These are phyloP conservation scores for Sarcodon aspratus DNA, from an alignment of 768 basidiomycete species.

Conservation along the genomic window DNA sequence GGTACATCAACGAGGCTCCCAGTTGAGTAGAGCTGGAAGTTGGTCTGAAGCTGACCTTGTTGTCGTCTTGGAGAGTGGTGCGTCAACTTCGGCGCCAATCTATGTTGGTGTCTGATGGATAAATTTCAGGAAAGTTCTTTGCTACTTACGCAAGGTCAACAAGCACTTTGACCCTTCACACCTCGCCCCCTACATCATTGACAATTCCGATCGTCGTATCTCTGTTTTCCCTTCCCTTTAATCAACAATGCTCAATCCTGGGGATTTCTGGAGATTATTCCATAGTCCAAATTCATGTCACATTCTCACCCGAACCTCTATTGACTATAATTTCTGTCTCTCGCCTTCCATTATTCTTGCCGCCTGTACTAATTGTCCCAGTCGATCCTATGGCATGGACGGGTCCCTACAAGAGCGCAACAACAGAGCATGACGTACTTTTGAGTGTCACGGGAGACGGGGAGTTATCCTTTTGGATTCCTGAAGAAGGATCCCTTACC, in stretches of 20 bases:
- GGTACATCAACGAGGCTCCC: conserved; percentile 33
- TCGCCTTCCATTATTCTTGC: no score
- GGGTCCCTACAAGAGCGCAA: conserved; percentile 4
- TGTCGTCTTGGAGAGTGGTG: conserved; percentile 62
- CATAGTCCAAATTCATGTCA: conserved; percentile 40
- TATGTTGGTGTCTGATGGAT: conserved; percentile 1
- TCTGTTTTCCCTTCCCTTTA: conserved; percentile 47
- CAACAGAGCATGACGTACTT: conserved; percentile 25
- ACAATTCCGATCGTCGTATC: conserved; percentile 40
- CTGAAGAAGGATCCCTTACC: conserved; percentile 22
- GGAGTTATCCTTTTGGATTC: conserved; percentile 81
- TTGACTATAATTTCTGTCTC: no score
- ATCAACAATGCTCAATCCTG: conserved; percentile 28
- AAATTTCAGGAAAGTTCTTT: conserved; percentile 34
- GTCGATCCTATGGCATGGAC: conserved; percentile 89
- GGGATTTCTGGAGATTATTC: conserved; percentile 53
- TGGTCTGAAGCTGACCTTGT: conserved; percentile 52
- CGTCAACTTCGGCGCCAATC: conserved; percentile 7
- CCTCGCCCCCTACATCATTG: conserved; percentile 28
- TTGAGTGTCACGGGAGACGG: conserved; percentile 70
- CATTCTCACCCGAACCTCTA: background rate
- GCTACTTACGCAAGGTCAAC: conserved; percentile 46
- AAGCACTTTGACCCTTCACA: conserved; percentile 40
- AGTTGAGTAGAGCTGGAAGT: conserved; percentile 32
- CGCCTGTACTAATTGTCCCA: conserved; percentile 36